Evolutionary conservation across 2,329 filamentous ascomycete genomes (phyloP).

Genomic region (Fusarium haematococcum): DNA sequence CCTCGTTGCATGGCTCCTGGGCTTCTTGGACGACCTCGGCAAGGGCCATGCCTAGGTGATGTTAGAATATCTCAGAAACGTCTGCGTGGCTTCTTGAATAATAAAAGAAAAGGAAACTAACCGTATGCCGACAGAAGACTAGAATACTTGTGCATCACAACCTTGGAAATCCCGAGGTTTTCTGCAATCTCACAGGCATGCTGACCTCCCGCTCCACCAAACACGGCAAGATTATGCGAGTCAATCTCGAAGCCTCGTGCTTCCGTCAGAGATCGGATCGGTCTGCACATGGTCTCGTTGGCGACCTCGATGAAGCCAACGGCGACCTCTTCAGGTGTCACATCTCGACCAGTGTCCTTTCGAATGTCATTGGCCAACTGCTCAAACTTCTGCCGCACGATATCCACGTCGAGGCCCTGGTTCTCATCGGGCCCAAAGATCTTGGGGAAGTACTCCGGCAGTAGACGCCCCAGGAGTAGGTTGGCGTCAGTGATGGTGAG

Average conservation of each 20-base stretch:
- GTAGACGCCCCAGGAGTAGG: constrained; percentile 69
- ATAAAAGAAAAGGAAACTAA: constrained; percentile 13
- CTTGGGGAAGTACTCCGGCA: constrained; percentile 73
- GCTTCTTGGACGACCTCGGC: constrained; percentile 58
- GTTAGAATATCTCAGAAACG: neutral
- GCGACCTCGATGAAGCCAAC: constrained; percentile 80
- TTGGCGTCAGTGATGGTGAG: constrained; percentile 80
- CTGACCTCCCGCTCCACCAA: constrained; percentile 54
- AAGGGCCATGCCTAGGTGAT: constrained; percentile 52
- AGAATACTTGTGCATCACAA: constrained; percentile 58
- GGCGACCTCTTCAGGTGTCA: constrained; percentile 53
- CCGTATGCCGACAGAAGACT: constrained; percentile 60
- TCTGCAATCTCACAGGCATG: constrained; percentile 56
- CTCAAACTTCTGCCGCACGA: constrained; percentile 55
- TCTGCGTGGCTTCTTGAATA: neutral
- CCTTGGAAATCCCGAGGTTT: constrained; percentile 54
- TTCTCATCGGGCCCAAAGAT: constrained; percentile 27
- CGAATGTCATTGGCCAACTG: constrained; percentile 49
- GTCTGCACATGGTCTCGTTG: constrained; percentile 79
- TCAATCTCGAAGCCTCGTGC: constrained; percentile 38
- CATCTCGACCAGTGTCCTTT: constrained; percentile 16
- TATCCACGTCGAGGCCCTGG: constrained; percentile 53
- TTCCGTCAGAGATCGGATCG: constrained; percentile 60
- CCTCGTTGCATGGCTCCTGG: constrained; percentile 49
- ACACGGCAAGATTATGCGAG: constrained; percentile 38